Conservation (phyloP, 192 early-diverging fungal species). For the Thamnidium elegans region DNA sequence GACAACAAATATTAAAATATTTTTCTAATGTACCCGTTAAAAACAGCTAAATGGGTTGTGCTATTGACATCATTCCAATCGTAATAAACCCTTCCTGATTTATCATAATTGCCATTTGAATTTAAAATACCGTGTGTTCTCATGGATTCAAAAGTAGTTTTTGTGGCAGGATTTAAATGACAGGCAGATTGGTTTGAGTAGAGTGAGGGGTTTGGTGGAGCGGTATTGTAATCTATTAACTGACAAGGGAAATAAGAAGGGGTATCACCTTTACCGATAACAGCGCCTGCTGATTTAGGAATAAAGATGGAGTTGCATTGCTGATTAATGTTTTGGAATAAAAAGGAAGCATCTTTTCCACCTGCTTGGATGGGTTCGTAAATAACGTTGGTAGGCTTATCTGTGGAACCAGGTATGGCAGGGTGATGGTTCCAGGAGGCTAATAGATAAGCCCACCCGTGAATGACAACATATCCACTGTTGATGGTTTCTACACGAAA, state of each 20-base stretch:
- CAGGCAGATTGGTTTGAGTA: conserved; percentile 33
- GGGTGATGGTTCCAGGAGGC: conserved; percentile 29
- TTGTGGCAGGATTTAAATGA: conserved; percentile 26
- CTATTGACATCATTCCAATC: conserved; percentile 30
- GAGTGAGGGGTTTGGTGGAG: conserved; percentile 19
- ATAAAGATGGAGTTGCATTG: conserved; percentile 54
- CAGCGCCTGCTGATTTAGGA: conserved; percentile 10
- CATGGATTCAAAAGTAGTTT: conserved; percentile 5
- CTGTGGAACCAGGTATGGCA: conserved; percentile 25
- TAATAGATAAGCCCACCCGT: conserved; percentile 67
- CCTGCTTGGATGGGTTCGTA: conserved; percentile 56
- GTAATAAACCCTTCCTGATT: conserved; percentile 37
- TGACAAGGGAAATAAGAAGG: conserved; percentile 38
- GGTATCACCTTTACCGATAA: conserved; percentile 16
- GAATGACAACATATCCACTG: conserved; percentile 50
- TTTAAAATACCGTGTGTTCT: conserved; percentile 19
- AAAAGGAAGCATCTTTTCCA: conserved; percentile 68
- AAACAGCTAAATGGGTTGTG: conserved; percentile 30
- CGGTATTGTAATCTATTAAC: conserved; percentile 19
- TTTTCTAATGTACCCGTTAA: conserved; percentile 31
- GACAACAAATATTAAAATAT: background rate
- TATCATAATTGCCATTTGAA: conserved; percentile 24
- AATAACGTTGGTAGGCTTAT: conserved; percentile 40
- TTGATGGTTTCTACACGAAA: conserved; percentile 39
- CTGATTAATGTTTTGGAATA: conserved; percentile 72